Conservation (phyloP, 1,139 yeast genomes). For the Petasospora rhodanensis region DNA sequence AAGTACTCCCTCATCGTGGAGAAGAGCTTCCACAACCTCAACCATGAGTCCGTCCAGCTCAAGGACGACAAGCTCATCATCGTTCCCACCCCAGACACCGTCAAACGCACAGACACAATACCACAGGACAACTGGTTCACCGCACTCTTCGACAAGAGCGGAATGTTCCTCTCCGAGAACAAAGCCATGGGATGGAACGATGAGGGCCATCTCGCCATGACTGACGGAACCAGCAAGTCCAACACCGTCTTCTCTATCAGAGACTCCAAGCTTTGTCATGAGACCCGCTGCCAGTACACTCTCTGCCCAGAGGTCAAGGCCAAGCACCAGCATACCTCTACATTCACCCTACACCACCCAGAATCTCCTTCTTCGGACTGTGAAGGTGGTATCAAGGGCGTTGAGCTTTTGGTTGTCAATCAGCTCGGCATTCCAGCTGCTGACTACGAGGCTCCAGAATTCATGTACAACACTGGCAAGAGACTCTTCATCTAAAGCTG, state of each 20-base stretch:
- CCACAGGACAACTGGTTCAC: slow-evolving; percentile 6
- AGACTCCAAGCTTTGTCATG: slow-evolving; percentile 11
- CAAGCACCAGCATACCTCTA: too few relatives aligned
- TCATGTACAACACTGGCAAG: slow-evolving; percentile 13
- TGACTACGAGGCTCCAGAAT: slow-evolving; percentile 19
- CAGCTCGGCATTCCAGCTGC: slow-evolving; percentile 10
- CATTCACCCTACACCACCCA: slow-evolving; percentile 5
- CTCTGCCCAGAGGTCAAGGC: too few relatives aligned
- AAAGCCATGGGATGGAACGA: too few relatives aligned
- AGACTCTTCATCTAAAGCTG: slow-evolving; percentile 6
- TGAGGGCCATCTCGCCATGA: too few relatives aligned
- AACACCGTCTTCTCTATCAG: slow-evolving; percentile 14
- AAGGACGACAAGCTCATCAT: slow-evolving; percentile 3
- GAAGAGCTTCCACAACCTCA: slow-evolving; percentile 8
- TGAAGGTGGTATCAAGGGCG: slow-evolving; percentile 5
- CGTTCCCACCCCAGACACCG: too few relatives aligned
- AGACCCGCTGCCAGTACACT: slow-evolving; percentile 9
- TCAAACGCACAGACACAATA: neutral
- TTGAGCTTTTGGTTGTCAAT: slow-evolving; percentile 11
- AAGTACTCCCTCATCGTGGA: slow-evolving; percentile 8
- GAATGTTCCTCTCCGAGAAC: slow-evolving; percentile 5
- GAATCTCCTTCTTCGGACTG: slow-evolving; percentile 5
- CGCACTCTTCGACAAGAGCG: slow-evolving; percentile 4
- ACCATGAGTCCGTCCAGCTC: slow-evolving; percentile 8
- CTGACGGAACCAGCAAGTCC: too few relatives aligned